Conservation (phyloP, 2,329 filamentous ascomycete genomes). For the Scytalidium sp. region DNA sequence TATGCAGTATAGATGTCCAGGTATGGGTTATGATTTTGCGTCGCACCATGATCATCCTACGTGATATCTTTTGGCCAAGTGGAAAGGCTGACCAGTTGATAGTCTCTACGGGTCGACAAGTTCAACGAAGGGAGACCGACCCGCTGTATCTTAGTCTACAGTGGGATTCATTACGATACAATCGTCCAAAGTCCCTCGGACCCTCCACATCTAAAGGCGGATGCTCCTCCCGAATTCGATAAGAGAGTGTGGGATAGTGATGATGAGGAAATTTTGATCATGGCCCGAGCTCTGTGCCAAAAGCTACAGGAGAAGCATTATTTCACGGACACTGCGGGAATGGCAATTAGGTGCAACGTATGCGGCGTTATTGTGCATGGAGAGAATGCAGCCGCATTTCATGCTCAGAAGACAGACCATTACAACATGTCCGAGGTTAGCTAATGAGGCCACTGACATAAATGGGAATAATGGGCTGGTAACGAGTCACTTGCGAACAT, state of each 20-base stretch:
- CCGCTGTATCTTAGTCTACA: constrained; percentile 82
- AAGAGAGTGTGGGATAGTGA: constrained; percentile 53
- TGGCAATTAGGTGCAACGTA: constrained; percentile 73
- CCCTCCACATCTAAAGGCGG: constrained; percentile 51
- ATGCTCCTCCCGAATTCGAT: constrained; percentile 70
- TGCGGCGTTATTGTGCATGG: constrained; percentile 70
- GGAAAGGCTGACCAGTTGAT: constrained; percentile 24
- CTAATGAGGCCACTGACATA: not conserved
- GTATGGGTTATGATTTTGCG: constrained; percentile 22
- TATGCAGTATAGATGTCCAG: constrained; percentile 79
- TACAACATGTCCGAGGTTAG: constrained; percentile 51
- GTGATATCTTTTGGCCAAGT: not conserved
- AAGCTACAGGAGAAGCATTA: constrained; percentile 74
- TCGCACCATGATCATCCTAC: not conserved
- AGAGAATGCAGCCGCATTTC: constrained; percentile 57
- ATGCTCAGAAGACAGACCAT: constrained; percentile 61
- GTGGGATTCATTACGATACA: constrained; percentile 90
- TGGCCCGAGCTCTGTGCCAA: constrained; percentile 61
- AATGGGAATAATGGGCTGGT: too few relatives aligned
- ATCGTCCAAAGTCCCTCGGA: constrained; percentile 70
- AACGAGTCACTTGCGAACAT: too few relatives aligned
- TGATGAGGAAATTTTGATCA: constrained; percentile 66
- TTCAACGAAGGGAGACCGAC: constrained; percentile 70
- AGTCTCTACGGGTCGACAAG: constrained; percentile 62
- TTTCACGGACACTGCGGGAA: constrained; percentile 82